Evolutionary conservation across 2,329 filamentous ascomycete genomes (phyloP).

Genomic region (Tolypocladium paradoxum): DNA sequence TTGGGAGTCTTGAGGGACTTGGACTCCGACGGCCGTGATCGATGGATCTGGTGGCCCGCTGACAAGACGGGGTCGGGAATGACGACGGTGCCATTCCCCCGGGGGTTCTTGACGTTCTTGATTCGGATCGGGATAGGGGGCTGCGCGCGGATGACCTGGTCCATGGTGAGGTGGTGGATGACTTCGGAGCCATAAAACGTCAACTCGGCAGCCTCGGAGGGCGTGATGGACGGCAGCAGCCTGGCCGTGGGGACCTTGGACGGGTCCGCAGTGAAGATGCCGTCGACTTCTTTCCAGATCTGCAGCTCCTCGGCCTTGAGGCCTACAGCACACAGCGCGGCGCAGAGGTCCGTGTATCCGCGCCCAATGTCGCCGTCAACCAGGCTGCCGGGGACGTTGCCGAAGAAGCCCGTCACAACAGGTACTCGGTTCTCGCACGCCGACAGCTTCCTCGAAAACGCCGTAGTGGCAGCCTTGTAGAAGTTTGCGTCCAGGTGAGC

Average conservation of each 20-base stretch:
- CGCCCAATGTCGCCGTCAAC: slow-evolving; percentile 82
- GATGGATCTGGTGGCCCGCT: slow-evolving; percentile 47
- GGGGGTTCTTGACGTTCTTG: slow-evolving; percentile 84
- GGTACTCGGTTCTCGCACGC: slow-evolving; percentile 59
- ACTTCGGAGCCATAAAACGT: slow-evolving; percentile 94
- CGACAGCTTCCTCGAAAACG: slow-evolving; percentile 52
- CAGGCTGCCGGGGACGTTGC: slow-evolving; percentile 80
- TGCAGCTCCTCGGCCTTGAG: slow-evolving; percentile 82
- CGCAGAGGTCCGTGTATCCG: slow-evolving; percentile 94
- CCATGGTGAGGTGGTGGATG: slow-evolving; percentile 98
- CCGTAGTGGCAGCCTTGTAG: slow-evolving; percentile 53
- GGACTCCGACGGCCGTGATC: slow-evolving; percentile 30
- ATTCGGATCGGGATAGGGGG: slow-evolving; percentile 76
- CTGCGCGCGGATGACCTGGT: slow-evolving; percentile 77
- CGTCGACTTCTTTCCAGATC: slow-evolving; percentile 98
- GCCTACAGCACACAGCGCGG: slow-evolving; percentile 82
- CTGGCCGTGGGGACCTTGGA: slow-evolving; percentile 89
- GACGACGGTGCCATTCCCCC: slow-evolving; percentile 68
- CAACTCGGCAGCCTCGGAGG: slow-evolving; percentile 88
- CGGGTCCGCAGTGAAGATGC: slow-evolving; percentile 77
- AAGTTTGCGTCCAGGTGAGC: slow-evolving; percentile 55
- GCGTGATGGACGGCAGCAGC: slow-evolving; percentile 79
- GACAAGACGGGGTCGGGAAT: slow-evolving; percentile 58
- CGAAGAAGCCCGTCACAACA: slow-evolving; percentile 89
- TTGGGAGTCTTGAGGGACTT: slow-evolving; percentile 46